Evolutionary conservation across 2,329 filamentous ascomycete genomes (phyloP), one percentile per base, ranked within the genome.

Genomic region (Daldinia sp.): DNA sequence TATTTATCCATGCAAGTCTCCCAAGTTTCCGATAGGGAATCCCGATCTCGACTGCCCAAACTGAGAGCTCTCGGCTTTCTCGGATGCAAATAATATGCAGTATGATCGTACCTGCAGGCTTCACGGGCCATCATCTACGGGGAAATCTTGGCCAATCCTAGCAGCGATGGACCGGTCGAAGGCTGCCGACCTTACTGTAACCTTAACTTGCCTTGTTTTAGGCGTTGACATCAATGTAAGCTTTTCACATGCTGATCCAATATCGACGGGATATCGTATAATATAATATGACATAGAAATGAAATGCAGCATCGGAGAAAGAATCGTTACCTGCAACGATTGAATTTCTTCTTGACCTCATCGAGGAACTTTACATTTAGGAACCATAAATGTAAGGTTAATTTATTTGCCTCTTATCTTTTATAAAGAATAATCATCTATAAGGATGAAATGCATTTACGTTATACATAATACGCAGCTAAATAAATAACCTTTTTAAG

Each of bases 41-140:
- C 21, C 15, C 30, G 15, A 23, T n/a, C 19, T 13, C n/a, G n/a
- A n/a, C n/a, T n/a, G n/a, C n/a, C n/a, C n/a, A n/a, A n/a, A n/a
- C n/a, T n/a, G n/a, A n/a, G 1, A 23, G 41, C 17, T n/a, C n/a
- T 34, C 47, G 30, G 47, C 30, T 27, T 53, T 23, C 34, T 35
- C 50, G 15, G 23, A 53, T 41, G 50, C 34, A 29, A 23, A 53
- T 29, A 61, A 51, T 39, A 11, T 57, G 56, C 48, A 30, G 17
- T 51, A 49, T 21, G 32, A 66, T 47, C 29, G 61, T 67, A 67
- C 61, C 61, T 64, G 61, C 61, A 62, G 61, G 41, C 48, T 35
- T 47, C 41, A 58, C 32, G 58, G 64, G 41, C 15, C 39, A 13
- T 37, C n/a, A 47, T 49, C 27, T 41, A 61, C 49, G 47, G 57